Conservation (phyloP, 257 asterid species). For the Phtheirospermum japonicum region DNA sequence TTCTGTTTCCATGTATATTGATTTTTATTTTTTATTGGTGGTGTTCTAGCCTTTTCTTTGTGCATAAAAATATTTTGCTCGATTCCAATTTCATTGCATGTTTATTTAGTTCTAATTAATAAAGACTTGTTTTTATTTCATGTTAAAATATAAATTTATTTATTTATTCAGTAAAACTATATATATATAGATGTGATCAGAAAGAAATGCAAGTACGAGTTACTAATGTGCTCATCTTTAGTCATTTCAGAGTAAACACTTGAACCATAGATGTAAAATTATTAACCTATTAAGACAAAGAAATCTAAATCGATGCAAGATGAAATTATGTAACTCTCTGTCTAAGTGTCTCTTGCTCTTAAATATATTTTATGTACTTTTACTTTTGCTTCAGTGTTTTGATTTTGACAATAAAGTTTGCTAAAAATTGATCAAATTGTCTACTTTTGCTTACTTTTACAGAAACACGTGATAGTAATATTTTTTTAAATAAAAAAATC, state of each 20-base stretch:
- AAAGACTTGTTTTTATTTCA: neutral
- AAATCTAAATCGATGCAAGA: constrained; percentile 12
- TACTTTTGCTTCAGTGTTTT: constrained; percentile 56
- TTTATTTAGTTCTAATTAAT: neutral
- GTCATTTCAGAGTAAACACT: constrained; percentile 18
- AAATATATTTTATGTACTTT: neutral
- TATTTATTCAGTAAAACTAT: neutral
- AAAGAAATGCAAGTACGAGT: constrained; percentile 7
- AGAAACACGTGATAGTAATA: too few species aligned
- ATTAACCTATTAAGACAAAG: constrained; percentile 14
- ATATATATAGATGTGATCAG: constrained; percentile 1
- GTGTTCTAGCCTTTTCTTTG: neutral
- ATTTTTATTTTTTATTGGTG: constrained; percentile 5
- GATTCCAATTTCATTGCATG: neutral
- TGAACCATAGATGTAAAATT: constrained; percentile 4
- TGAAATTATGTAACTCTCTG: constrained; percentile 1
- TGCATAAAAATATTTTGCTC: constrained; percentile 8
- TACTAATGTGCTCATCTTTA: constrained; percentile 12
- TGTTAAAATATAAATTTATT: neutral
- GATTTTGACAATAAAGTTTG: constrained; percentile 76
- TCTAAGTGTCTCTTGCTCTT: neutral
- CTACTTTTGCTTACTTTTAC: constrained; percentile 67
- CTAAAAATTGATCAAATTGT: too few species aligned
- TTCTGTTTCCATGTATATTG: neutral
- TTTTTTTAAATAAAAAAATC: too few species aligned